Conservation (phyloP, 2,329 filamentous ascomycete species). For the Didymella arachidicola region DNA sequence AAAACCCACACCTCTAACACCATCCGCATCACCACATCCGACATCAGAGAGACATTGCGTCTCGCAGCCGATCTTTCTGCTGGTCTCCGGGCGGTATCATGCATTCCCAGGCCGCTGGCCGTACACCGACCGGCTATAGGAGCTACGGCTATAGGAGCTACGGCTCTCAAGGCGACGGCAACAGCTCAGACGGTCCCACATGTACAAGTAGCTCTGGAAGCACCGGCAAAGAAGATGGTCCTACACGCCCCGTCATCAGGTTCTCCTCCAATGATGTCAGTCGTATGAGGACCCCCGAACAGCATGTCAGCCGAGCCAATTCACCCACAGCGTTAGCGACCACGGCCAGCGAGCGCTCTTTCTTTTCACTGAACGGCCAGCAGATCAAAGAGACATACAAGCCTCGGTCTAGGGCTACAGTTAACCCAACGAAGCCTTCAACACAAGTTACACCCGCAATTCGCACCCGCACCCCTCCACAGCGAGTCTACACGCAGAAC, state of each 20-base stretch:
- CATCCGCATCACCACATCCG: neutral
- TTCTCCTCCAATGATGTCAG: neutral
- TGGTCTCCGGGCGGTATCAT: constrained; percentile 14
- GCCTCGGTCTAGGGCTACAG: neutral
- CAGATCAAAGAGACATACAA: constrained; percentile 30
- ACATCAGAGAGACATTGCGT: neutral
- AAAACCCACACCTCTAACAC: neutral
- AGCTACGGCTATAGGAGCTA: constrained; percentile 3
- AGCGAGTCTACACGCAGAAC: constrained; percentile 4
- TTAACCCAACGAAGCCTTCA: neutral
- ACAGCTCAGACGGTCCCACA: constrained; percentile 19
- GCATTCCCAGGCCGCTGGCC: constrained; percentile 11
- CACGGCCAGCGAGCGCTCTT: constrained; percentile 15
- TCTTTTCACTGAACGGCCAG: constrained; percentile 22
- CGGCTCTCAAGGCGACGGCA: constrained; percentile 9
- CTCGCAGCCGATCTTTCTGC: neutral
- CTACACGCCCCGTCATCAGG: constrained; percentile 17
- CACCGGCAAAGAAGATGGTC: constrained; percentile 15
- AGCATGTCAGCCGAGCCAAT: neutral
- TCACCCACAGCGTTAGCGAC: constrained; percentile 6
- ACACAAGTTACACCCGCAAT: constrained; percentile 1
- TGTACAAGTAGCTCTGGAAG: constrained; percentile 29
- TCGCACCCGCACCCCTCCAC: neutral
- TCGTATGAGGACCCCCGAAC: constrained; percentile 11
- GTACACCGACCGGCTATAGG: constrained; percentile 16